Base-by-base conservation (phyloP, 768 basidiomycete genomes). In the Lactarius deliciosus region DNA sequence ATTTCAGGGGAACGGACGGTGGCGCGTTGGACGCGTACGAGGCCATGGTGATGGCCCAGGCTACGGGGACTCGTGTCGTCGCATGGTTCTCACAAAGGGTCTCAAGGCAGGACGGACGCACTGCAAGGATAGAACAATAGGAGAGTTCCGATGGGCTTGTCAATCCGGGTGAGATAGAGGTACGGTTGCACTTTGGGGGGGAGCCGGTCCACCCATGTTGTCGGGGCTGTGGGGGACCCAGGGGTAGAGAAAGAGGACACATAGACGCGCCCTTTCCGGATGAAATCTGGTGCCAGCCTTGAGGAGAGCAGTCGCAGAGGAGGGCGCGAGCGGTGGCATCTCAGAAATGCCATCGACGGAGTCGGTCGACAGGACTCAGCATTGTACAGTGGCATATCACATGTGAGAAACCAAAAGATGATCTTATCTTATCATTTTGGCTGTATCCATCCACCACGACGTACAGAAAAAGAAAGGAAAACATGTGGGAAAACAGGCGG, bases 1-100 rank as follows among this genome's bases (percentile, higher is more conserved):
- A 96, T 20, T 84, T 87, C 62, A 94, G 74, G 18, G 93, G 91
- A 0, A 81, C 83, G 2, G 85, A 82, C 56, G 83, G 79, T 0
- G 94, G 91, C 5, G 84, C 79, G 25, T 88, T 80, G 9, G 86
- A 77, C 13, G 92, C 88, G 72, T 95, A 96, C 2, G 92, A 87
- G 0, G 94, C 94, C 92, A 99, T 96, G 8, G 94, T 92, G 73
- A 99, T 97, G 11, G 94, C 94, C 97, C 97, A 99, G 9, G 95
- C 97, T 99, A 30, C 34, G 34, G n/a, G 18, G 28, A 11, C 41
- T 30, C 28, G 16, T 5, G 22, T 32, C 13, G 43, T 54, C 20
- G 15, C 28, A 28, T 8, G 57, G 41, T 28, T 32, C 13, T 8
- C 22, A 36, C 25, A 28, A 22, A 8, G 6, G 61, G 47, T 16